A percentile compares a stretch with the other conserved stretches of the same genome.
Evolutionary conservation across 2,329 filamentous ascomycete species (phyloP).

Genomic region (Microsporum audouinii): DNA sequence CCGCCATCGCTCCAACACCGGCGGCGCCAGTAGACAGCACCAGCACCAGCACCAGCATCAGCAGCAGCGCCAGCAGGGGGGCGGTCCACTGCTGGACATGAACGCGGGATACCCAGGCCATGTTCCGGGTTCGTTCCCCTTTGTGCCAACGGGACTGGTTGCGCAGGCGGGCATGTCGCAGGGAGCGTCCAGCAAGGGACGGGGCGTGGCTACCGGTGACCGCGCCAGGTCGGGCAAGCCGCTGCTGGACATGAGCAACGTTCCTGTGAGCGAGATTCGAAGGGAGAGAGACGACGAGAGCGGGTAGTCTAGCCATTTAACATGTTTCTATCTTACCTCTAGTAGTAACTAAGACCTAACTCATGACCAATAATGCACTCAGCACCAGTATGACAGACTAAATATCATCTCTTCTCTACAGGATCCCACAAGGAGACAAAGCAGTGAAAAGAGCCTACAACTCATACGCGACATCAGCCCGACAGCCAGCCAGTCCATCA

Average conservation of each 20-base stretch:
- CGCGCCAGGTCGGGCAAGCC: constrained; percentile 28
- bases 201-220: constrained; percentile 32
- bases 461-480: background rate
- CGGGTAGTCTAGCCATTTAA: too few relatives aligned
- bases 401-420: constrained; percentile 13
- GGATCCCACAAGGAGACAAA: constrained; percentile 13
- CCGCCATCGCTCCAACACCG: constrained; percentile 27
- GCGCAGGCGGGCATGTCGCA: constrained; percentile 17
- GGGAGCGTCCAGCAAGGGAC: constrained; percentile 21
- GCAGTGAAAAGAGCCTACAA: constrained; percentile 15
- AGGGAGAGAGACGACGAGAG: too few relatives aligned
- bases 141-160: constrained; percentile 30
- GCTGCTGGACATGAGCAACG: constrained; percentile 32
- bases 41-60: too few relatives aligned
- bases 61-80: background rate
- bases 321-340: too few relatives aligned
- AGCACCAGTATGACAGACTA: background rate
- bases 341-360: too few relatives aligned
- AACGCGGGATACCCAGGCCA: background rate
- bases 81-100: background rate
- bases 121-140: constrained; percentile 16
- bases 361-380: too few relatives aligned
- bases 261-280: background rate
- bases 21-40: constrained; percentile 20
- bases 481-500: background rate